Percentiles rank a stretch among this genome's conserved stretches.
These are phyloP conservation scores for Oxalis stricta DNA, from an alignment of 441 rosid species.

Conservation along the genomic window DNA sequence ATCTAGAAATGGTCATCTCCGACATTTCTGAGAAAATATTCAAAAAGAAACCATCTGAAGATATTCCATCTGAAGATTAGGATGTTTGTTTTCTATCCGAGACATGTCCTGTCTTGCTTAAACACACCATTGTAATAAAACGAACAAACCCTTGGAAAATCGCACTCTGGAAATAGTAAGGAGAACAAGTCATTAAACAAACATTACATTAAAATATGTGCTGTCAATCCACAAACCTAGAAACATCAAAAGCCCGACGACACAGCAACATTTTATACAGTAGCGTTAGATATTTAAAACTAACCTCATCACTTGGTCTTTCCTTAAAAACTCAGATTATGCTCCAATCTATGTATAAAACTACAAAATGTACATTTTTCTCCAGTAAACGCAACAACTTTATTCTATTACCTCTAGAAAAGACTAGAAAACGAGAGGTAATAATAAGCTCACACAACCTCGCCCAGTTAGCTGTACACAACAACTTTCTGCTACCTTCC, in stretches of 20 bases:
- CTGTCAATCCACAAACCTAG: slow-evolving; percentile 34
- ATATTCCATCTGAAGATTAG: no score
- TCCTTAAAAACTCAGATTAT: slow-evolving; percentile 32
- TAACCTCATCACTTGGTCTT: slow-evolving; percentile 17
- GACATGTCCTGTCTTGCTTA: no score
- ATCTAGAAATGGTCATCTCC: no score
- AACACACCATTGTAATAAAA: no score
- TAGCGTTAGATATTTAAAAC: slow-evolving; percentile 22
- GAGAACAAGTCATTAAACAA: slow-evolving; percentile 14
- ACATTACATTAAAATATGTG: slow-evolving; percentile 10
- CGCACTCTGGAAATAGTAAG: background rate
- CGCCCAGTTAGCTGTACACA: slow-evolving; percentile 83
- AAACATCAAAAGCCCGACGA: slow-evolving; percentile 36
- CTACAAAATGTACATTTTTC: slow-evolving; percentile 85
- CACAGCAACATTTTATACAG: slow-evolving; percentile 38
- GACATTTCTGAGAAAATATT: no score
- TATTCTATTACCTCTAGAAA: slow-evolving; percentile 33
- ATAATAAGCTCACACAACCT: slow-evolving; percentile 36
- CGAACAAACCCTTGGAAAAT: slow-evolving; percentile 3
- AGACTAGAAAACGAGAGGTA: slow-evolving; percentile 12
- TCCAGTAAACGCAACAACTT: slow-evolving; percentile 40
- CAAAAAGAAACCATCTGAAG: no score
- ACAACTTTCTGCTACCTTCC: slow-evolving; percentile 35
- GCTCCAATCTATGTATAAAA: slow-evolving; percentile 40
- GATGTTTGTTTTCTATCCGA: no score